Percentiles rank a stretch among this genome's conserved stretches.
phyloP scores from a whole-genome alignment of 2,329 filamentous ascomycete genomes.

The Diaporthe batatas region DNA sequence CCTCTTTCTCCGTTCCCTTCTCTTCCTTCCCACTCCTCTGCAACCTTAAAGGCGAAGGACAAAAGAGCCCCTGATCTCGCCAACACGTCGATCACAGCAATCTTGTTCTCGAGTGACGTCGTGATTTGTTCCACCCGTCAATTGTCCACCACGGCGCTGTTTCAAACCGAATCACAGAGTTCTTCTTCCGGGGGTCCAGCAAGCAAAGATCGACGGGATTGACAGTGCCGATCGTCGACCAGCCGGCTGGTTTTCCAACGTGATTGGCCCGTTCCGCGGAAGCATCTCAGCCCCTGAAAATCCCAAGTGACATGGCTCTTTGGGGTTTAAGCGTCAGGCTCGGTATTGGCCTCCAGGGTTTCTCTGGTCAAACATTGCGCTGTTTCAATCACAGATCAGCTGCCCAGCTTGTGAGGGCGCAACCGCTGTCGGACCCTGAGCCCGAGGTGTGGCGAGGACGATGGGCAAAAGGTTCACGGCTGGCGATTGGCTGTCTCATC shows the following conservation, averaged over 20 bases:
- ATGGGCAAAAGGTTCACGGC: not conserved
- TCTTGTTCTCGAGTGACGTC: slow-evolving; percentile 36
- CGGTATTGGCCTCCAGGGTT: not conserved
- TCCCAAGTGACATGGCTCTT: slow-evolving; percentile 16
- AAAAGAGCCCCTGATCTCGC: slow-evolving; percentile 34
- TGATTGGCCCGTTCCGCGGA: slow-evolving; percentile 13
- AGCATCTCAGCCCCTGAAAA: slow-evolving; percentile 27
- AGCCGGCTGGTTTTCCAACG: not conserved
- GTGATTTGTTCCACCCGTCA: slow-evolving; percentile 31
- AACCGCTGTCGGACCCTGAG: not conserved
- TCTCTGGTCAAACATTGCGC: slow-evolving; percentile 7
- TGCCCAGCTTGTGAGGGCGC: not conserved
- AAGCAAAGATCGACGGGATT: slow-evolving; percentile 21
- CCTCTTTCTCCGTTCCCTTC: not conserved
- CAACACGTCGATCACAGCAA: slow-evolving; percentile 31
- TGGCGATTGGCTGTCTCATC: not conserved
- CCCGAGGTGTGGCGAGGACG: not conserved
- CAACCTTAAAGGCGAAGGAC: slow-evolving; percentile 21
- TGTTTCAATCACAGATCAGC: slow-evolving; percentile 26
- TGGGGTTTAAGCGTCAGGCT: slow-evolving; percentile 2
- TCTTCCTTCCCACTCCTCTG: slow-evolving; percentile 1
- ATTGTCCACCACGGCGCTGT: slow-evolving; percentile 30
- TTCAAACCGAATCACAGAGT: slow-evolving; percentile 34
- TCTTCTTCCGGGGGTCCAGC: slow-evolving; percentile 9
- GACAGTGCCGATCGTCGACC: slow-evolving; percentile 29